These are phyloP conservation scores for Periconia macrospinosa DNA, from an alignment of 2,329 filamentous ascomycete species.

Conservation along the genomic window DNA sequence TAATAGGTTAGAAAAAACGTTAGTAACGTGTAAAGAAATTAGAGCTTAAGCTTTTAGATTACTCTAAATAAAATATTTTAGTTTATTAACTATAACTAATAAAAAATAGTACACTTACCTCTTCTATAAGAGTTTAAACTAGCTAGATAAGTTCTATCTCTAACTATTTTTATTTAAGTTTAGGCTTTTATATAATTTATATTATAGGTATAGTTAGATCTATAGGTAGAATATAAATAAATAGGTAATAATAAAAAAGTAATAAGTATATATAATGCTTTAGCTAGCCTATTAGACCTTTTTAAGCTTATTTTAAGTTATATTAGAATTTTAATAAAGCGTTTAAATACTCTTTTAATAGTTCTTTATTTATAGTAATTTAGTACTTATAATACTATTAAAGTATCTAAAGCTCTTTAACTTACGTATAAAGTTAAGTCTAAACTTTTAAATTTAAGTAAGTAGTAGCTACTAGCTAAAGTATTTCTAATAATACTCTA, in stretches of 20 bases:
- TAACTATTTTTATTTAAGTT: slow-evolving; percentile 3
- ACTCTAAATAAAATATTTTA: slow-evolving; percentile 48
- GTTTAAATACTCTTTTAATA: slow-evolving; percentile 13
- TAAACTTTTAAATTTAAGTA: slow-evolving; percentile 17
- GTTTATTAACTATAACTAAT: slow-evolving; percentile 49
- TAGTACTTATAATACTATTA: slow-evolving; percentile 3
- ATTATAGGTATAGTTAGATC: slow-evolving; percentile 12
- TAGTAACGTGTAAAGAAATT: slow-evolving; percentile 43
- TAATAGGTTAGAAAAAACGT: slow-evolving; percentile 49
- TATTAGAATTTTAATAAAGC: slow-evolving; percentile 15
- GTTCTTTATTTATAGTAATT: slow-evolving; percentile 6
- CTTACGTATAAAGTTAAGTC: slow-evolving; percentile 12
- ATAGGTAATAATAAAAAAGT: slow-evolving; percentile 12
- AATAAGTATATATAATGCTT: slow-evolving; percentile 9
- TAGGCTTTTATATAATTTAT: slow-evolving; percentile 5
- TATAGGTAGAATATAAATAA: slow-evolving; percentile 5
- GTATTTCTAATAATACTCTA: slow-evolving; percentile 14
- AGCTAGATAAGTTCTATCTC: slow-evolving; percentile 9
- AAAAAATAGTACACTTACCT: slow-evolving; percentile 4
- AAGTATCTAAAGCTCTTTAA: slow-evolving; percentile 9
- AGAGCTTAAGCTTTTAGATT: slow-evolving; percentile 42
- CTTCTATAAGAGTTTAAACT: slow-evolving; percentile 6
- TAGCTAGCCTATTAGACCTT: slow-evolving; percentile 9
- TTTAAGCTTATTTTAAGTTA: slow-evolving; percentile 9
- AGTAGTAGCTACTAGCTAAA: slow-evolving; percentile 6